phyloP scores from a whole-genome alignment of 148 eudicot species.

The Rhododendron ferrugineum region DNA sequence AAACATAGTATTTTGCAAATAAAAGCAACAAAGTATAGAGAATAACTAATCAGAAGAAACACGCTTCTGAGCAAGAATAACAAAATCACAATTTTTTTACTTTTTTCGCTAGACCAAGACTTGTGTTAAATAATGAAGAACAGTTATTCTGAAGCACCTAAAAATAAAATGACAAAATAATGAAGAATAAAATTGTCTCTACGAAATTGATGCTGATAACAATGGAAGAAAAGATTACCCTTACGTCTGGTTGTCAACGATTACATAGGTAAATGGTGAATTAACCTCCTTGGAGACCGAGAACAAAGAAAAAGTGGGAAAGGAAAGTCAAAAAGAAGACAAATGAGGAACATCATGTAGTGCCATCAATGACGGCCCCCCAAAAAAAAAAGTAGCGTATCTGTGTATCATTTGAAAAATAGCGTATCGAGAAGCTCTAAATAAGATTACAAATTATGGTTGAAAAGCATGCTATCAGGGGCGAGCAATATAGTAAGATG shows the following conservation, averaged over 20 bases:
- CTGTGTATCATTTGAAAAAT: background rate
- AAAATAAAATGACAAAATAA: no score
- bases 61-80: background rate
- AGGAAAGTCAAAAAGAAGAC: background rate
- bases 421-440: background rate
- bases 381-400: no score
- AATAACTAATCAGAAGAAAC: background rate
- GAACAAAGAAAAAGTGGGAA: slow-evolving; percentile 18
- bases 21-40: background rate
- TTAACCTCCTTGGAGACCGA: slow-evolving; percentile 88
- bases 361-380: background rate
- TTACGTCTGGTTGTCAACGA: slow-evolving; percentile 83
- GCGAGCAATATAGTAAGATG: no score
- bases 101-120: background rate
- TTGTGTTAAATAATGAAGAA: background rate
- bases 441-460: no score
- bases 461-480: no score
- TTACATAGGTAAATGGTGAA: slow-evolving; percentile 88
- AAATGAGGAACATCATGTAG: background rate
- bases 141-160: background rate
- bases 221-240: slow-evolving; percentile 11
- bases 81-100: background rate
- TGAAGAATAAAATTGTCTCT: background rate
- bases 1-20: no score
- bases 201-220: background rate